phyloP scores from a whole-genome alignment of 257 asterid genomes.

The Sherardia arvensis region DNA sequence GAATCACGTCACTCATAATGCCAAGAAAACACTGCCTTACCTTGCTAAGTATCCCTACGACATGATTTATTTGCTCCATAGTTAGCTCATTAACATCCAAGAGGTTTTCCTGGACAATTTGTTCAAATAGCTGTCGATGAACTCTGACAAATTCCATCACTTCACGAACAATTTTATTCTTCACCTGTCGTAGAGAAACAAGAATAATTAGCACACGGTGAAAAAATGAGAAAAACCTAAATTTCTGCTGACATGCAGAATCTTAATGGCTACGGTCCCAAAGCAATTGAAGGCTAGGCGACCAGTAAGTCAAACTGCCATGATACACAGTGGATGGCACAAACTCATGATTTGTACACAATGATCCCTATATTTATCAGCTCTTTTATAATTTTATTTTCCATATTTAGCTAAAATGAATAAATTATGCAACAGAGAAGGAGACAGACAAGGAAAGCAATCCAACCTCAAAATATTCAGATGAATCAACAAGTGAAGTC shows the following conservation, averaged over 20 bases:
- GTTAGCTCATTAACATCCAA: constrained; percentile 64
- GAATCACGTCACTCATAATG: not conserved
- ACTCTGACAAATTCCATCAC: constrained; percentile 66
- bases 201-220: not conserved
- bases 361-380: no score
- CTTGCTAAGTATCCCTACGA: constrained; percentile 82
- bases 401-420: not conserved
- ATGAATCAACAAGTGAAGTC: constrained; percentile 74
- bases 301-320: not conserved
- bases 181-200: constrained; percentile 42
- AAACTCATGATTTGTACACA: not conserved
- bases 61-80: constrained; percentile 71
- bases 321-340: not conserved
- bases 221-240: not conserved
- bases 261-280: not conserved
- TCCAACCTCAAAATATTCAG: constrained; percentile 87
- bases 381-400: not conserved
- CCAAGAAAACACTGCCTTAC: constrained; percentile 25
- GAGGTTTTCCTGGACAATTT: constrained; percentile 69
- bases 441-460: not conserved
- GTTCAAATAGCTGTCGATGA: constrained; percentile 78
- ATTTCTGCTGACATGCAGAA: not conserved
- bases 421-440: not conserved
- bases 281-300: not conserved
- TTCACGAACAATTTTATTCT: constrained; percentile 87